Evolutionary conservation across 192 early-diverging fungal genomes (phyloP).

Genomic region (Spizellomyces punctatus): DNA sequence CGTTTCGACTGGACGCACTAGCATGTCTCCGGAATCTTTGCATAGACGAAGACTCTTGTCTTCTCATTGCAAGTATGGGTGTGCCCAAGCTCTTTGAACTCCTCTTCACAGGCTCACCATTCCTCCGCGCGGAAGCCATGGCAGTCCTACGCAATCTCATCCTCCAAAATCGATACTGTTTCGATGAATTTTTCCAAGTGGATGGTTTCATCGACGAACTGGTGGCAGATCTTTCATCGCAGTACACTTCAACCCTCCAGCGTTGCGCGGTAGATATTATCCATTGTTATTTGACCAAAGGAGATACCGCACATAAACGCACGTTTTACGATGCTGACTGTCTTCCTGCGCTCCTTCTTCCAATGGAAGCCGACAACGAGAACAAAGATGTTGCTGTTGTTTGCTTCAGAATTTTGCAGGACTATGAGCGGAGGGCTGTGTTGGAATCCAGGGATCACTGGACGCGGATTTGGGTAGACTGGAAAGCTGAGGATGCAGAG

Average conservation of each 20-base stretch:
- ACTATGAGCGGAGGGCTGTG: background rate
- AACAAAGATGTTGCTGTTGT: conserved; percentile 8
- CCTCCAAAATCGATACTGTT: conserved; percentile 27
- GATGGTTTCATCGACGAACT: conserved; percentile 22
- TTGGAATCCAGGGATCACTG: conserved; percentile 12
- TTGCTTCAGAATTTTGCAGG: conserved; percentile 11
- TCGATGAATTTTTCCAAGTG: conserved; percentile 8
- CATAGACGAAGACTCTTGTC: conserved; percentile 26
- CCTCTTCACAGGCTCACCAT: conserved; percentile 2
- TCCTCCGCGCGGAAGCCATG: conserved; percentile 4
- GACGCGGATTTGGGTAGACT: conserved; percentile 21
- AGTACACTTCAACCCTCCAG: conserved; percentile 11
- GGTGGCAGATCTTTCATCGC: conserved; percentile 14
- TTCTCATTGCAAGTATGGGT: conserved; percentile 20
- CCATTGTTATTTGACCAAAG: background rate
- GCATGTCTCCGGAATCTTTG: conserved; percentile 24
- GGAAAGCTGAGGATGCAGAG: conserved; percentile 26
- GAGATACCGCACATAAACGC: background rate
- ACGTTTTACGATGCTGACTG: conserved; percentile 17
- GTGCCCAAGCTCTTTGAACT: conserved; percentile 8
- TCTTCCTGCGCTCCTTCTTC: conserved; percentile 26
- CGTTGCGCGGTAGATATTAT: conserved; percentile 23
- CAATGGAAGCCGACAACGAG: conserved; percentile 10
- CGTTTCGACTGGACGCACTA: conserved; percentile 5
- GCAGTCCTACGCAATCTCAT: conserved; percentile 29